Evolutionary conservation across 2,329 filamentous ascomycete species (phyloP).

Genomic region (Acrocalymma vagum): DNA sequence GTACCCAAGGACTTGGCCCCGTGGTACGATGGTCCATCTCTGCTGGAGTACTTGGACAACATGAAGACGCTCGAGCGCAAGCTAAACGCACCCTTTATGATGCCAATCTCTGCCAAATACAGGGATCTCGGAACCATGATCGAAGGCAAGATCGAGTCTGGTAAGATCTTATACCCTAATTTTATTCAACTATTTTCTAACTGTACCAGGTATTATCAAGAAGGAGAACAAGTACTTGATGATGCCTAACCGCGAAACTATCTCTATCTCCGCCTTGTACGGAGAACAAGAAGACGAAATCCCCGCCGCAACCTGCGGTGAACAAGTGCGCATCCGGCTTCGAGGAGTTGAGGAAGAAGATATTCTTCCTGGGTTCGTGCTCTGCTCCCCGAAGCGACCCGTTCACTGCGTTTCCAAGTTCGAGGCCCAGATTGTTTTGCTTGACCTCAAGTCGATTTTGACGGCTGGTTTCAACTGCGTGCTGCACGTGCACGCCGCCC

Average conservation of each 20-base stretch:
- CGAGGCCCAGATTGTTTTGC: conserved; percentile 94
- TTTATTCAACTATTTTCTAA: not conserved
- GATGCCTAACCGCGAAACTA: conserved; percentile 91
- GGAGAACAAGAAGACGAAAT: conserved; percentile 97
- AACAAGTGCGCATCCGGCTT: conserved; percentile 91
- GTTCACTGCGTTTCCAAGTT: conserved; percentile 91
- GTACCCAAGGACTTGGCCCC: conserved; percentile 75
- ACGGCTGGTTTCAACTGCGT: conserved; percentile 98
- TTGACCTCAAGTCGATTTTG: conserved; percentile 94
- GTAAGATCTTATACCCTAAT: conserved; percentile 6
- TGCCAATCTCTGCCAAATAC: conserved; percentile 96
- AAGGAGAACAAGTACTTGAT: conserved; percentile 86
- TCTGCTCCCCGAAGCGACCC: conserved; percentile 92
- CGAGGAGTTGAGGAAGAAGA: conserved; percentile 98
- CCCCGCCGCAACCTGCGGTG: conserved; percentile 81
- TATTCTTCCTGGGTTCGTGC: conserved; percentile 91
- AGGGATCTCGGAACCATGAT: conserved; percentile 97
- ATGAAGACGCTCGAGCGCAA: conserved; percentile 96
- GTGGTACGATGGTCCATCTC: conserved; percentile 89
- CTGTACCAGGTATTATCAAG: conserved; percentile 74
- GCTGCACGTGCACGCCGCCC: conserved; percentile 94
- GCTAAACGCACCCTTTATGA: conserved; percentile 98
- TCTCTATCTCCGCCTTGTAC: conserved; percentile 86
- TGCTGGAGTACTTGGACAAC: conserved; percentile 93
- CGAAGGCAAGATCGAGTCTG: conserved; percentile 96